Evolutionary conservation across 306 rosid genomes (phyloP).

Genomic region (Betula pendula): DNA sequence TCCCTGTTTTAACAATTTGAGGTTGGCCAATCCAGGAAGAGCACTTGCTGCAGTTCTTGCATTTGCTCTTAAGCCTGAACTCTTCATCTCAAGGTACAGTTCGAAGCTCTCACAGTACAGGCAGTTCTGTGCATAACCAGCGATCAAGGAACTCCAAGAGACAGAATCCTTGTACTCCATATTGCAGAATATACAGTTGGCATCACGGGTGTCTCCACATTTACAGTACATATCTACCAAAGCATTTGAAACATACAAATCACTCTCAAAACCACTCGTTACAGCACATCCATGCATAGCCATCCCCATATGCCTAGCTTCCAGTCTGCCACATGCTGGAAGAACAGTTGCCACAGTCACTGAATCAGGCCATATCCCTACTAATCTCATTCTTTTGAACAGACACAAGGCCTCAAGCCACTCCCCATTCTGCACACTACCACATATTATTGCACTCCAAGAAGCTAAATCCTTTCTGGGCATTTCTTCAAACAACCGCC

Average conservation of each 20-base stretch:
- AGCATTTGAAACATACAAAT: conserved; percentile 45
- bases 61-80: conserved; percentile 35
- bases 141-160: conserved; percentile 48
- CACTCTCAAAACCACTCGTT: conserved; percentile 40
- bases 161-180: conserved; percentile 39
- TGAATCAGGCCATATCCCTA: conserved; percentile 40
- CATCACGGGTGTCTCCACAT: conserved; percentile 41
- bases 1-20: conserved; percentile 44
- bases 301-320: conserved; percentile 41
- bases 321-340: conserved; percentile 43
- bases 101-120: conserved; percentile 31
- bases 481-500: conserved; percentile 45
- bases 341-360: conserved; percentile 39
- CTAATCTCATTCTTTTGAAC: conserved; percentile 39
- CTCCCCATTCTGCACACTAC: conserved; percentile 34
- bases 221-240: conserved; percentile 49
- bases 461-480: conserved; percentile 42
- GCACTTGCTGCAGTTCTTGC: conserved; percentile 31
- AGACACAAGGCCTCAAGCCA: conserved; percentile 34
- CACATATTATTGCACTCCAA: conserved; percentile 50
- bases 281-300: conserved; percentile 40
- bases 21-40: conserved; percentile 48
- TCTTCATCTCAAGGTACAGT: conserved; percentile 34
- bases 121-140: conserved; percentile 46
- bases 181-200: conserved; percentile 17